Evolutionary conservation across 495 filamentous ascomycete species (phyloP).

Genomic region (Articulospora tetracladia): DNA sequence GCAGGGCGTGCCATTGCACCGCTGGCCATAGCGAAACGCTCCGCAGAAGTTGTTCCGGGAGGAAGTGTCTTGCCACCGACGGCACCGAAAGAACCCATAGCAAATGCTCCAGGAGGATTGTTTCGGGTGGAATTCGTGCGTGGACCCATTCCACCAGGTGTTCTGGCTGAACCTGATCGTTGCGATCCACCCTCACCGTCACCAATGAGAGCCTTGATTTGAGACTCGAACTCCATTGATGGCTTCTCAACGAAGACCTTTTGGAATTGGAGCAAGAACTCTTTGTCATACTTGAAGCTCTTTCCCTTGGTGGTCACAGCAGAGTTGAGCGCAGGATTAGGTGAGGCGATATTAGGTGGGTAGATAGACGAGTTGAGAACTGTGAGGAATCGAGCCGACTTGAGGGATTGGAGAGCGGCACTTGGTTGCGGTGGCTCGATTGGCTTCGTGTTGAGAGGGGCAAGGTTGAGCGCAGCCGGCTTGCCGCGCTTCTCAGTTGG

Average conservation of each 20-base stretch:
- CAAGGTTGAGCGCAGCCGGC: constrained; percentile 78
- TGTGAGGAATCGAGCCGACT: constrained; percentile 75
- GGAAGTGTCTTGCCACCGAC: constrained; percentile 50
- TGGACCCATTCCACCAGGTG: constrained; percentile 47
- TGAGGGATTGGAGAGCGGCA: constrained; percentile 84
- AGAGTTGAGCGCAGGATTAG: constrained; percentile 84
- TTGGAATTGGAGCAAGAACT: constrained; percentile 98
- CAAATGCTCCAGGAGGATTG: constrained; percentile 39
- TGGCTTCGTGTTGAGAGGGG: constrained; percentile 66
- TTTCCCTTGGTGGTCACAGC: constrained; percentile 69
- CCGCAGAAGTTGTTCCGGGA: constrained; percentile 61
- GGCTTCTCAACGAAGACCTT: constrained; percentile 92
- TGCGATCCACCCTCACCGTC: constrained; percentile 56
- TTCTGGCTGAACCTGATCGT: constrained; percentile 69
- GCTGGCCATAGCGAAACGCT: constrained; percentile 51
- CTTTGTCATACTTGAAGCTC: constrained; percentile 87
- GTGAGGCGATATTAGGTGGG: constrained; percentile 75
- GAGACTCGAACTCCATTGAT: constrained; percentile 80
- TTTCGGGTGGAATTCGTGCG: constrained; percentile 39
- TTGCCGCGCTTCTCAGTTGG: constrained; percentile 58
- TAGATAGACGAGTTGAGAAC: constrained; percentile 64
- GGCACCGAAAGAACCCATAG: constrained; percentile 70
- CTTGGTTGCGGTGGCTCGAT: constrained; percentile 88
- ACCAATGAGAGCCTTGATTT: constrained; percentile 83
- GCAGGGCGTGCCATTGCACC: constrained; percentile 37